A percentile compares a stretch with the other conserved stretches of the same genome.
These are phyloP conservation scores for Podaxis sp. DNA, from an alignment of 768 basidiomycete genomes.

Conservation along the genomic window DNA sequence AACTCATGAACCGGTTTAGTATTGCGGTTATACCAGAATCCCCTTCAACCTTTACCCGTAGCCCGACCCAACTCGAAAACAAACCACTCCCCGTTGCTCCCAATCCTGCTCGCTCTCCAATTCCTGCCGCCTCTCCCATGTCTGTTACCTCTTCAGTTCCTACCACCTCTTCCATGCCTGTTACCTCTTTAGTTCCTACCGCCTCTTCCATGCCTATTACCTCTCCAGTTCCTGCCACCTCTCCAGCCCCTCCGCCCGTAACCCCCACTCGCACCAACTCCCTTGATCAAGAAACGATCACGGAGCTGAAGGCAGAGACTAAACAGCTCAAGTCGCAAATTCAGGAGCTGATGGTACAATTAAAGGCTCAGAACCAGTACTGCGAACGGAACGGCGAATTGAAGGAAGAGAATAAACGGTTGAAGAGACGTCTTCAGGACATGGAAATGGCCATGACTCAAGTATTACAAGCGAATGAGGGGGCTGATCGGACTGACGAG, in stretches of 20 bases:
- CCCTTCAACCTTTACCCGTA: background rate
- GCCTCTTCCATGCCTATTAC: background rate
- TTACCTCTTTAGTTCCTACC: background rate
- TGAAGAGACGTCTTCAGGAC: conserved; percentile 27
- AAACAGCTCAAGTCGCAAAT: conserved; percentile 26
- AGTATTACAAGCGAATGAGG: conserved; percentile 22
- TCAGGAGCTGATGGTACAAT: conserved; percentile 25
- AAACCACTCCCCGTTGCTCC: background rate
- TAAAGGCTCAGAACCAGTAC: conserved; percentile 24
- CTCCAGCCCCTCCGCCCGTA: background rate
- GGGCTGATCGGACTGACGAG: conserved; percentile 24
- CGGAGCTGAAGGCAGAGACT: conserved; percentile 27
- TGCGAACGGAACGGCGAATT: conserved; percentile 24
- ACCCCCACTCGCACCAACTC: conserved; percentile 7
- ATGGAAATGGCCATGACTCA: conserved; percentile 30
- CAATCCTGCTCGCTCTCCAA: background rate
- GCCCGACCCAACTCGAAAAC: background rate
- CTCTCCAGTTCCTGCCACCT: background rate
- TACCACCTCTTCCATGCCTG: background rate
- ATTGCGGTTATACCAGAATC: conserved; percentile 3
- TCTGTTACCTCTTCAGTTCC: background rate
- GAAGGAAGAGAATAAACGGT: conserved; percentile 22
- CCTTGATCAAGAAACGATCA: conserved; percentile 21
- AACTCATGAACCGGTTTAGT: conserved; percentile 4
- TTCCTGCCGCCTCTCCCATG: background rate